Evolutionary conservation across 2,329 filamentous ascomycete genomes (phyloP), one percentile per base, ranked within the genome.

Genomic region (Aspergillus unguis): DNA sequence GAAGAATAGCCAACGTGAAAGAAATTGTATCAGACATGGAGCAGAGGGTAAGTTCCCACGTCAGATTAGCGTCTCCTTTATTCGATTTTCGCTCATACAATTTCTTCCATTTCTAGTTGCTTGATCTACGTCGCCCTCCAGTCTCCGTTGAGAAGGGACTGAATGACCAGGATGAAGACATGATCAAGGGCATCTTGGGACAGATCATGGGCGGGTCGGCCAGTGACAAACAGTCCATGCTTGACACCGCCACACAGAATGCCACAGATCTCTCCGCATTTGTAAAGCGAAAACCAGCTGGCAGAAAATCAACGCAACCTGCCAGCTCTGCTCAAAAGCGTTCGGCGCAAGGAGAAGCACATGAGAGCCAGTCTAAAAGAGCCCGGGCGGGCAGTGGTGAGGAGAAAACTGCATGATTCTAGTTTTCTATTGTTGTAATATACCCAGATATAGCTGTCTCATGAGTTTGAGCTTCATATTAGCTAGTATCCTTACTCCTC

Each of bases 11-110:
- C 4, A 83, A 86, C 51, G 81, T 85, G 25, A 80, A 80, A 59
- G 79, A 83, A 40, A 83, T 86, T 66, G 68, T 85, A 3, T 73
- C 75, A 25, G 84, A 86, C 47, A 84, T 86, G 77, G 75, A 83
- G 61, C 77, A 81, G 61, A 72, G 82, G 55, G 78, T 81, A 67
- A 69, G 73, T 65, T 46, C 9, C 63, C 44, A 26, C 50, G 3
- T 27, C 17, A 32, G 10, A 9, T 10, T 27, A 25, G 42, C 25
- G 26, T 44, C 9, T 42, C n/a, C 27, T 9, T 25, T 35, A 32
- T 26, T n/a, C 42, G 32, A 44, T 38, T 33, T 43, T 50, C 56
- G 11, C 33, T 55, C 17, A 45, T 44, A 38, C 25, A 29, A 35
- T 23, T 44, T 59, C 35, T 61, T 35, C 17, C 25, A 3, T 48